A percentile compares a stretch with the other conserved stretches of the same genome.
These are phyloP conservation scores for Auriscalpium vulgare DNA, from an alignment of 768 basidiomycete species.

Conservation along the genomic window DNA sequence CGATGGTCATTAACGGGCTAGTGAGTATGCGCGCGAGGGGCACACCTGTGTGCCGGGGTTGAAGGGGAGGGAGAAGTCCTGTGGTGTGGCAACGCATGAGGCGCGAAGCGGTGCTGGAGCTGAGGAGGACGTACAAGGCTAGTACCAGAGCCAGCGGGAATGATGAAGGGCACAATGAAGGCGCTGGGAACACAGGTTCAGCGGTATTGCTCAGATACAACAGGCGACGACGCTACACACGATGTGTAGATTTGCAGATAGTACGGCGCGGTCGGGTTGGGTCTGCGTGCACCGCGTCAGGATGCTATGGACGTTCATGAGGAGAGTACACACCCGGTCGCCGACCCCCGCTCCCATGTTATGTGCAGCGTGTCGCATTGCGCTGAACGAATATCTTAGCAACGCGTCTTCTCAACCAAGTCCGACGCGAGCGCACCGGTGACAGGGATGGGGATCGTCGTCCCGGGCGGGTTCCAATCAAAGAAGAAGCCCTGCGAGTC, in stretches of 20 bases:
- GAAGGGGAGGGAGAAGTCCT: slow-evolving; percentile 58
- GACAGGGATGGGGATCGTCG: slow-evolving; percentile 23
- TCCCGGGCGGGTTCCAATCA: slow-evolving; percentile 22
- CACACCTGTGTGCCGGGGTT: slow-evolving; percentile 46
- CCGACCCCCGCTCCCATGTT: slow-evolving; percentile 20
- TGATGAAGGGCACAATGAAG: slow-evolving; percentile 43
- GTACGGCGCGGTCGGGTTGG: slow-evolving; percentile 48
- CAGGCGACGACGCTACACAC: slow-evolving; percentile 27
- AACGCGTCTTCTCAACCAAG: not conserved
- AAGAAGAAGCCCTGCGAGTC: slow-evolving; percentile 22
- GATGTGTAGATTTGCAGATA: slow-evolving; percentile 55
- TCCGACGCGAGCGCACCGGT: slow-evolving; percentile 18
- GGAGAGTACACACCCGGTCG: slow-evolving; percentile 19
- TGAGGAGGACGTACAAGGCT: slow-evolving; percentile 34
- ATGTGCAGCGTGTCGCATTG: slow-evolving; percentile 27
- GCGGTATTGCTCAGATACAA: no score
- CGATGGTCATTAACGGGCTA: not conserved
- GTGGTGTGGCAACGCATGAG: slow-evolving; percentile 1
- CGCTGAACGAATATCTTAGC: slow-evolving; percentile 12
- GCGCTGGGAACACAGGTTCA: slow-evolving; percentile 25
- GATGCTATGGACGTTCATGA: no score
- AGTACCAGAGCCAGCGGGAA: slow-evolving; percentile 38
- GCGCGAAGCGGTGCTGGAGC: not conserved
- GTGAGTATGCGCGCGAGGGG: not conserved
- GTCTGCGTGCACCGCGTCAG: slow-evolving; percentile 27